Evolutionary conservation across 2,329 filamentous ascomycete species (phyloP), one percentile per base, ranked within the genome.

Genomic region (Penicillium sp.): DNA sequence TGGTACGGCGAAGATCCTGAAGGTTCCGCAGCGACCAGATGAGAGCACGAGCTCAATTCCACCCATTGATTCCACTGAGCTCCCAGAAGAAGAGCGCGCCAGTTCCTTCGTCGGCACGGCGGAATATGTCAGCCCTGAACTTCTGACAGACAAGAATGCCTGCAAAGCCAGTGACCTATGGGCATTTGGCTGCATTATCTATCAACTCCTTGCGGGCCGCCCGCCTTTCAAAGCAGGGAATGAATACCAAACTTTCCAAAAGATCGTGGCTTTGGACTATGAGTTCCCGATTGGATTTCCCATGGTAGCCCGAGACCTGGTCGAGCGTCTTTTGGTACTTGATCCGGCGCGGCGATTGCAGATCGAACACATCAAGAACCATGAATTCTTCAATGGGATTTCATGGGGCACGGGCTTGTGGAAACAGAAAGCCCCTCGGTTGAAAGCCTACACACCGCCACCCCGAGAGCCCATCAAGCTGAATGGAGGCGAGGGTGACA

Each of bases 131-230:
- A 96, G 92, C 57, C 92, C 92, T 0, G 92, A 98, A 62, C 74
- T 98, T n/a, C 72, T 98, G 37, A 95, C 86, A 18, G 88, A 95
- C 58, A 96, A 96, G 69, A 93, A 85, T 56, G 92, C 90, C 13
- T 95, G 90, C 71, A 98, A 96, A 68, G 86, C 90, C 29, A 96
- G 92, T 63, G 92, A 98, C 66, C 67, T 98, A 33, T 98, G 92
- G 92, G 92, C 92, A 2, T 98, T 94, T 69, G 92, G 92, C 7
- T 98, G 92, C 68, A 98, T 98, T 53, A 80, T 98, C 47, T 98
- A 94, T 62, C 92, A 98, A 64, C 76, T 98, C 16, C 72, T 98
- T 22, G 85, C 85, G n/a, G 92, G 92, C n/a, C 75, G 92, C 43
- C 92, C 92, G 4, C 92, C 92, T 0, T 98, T 98, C 72, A 98